Base-by-base conservation (phyloP, 192 early-diverging fungal species). In the Mortierella antarctica region DNA sequence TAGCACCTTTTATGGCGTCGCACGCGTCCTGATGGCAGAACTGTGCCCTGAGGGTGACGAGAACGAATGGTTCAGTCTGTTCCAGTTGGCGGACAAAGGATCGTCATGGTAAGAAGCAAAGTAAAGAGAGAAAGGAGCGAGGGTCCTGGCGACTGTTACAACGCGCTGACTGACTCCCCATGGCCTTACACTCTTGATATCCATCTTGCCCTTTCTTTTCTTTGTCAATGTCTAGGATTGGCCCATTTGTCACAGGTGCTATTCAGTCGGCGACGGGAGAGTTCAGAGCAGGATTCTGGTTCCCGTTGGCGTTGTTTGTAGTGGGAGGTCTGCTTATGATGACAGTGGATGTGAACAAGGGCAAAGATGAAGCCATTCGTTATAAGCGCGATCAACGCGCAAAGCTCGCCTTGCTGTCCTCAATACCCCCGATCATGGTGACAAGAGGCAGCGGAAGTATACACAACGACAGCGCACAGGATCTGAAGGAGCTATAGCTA, bases 191-290 rank as follows among this genome's bases (percentile, higher is more conserved):
- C 12, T 31, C 40, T 15, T 50, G 10, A 9, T 41, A 11, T 15
- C 13, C 58, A 13, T 41, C 18, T 58, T 45, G 9, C 59, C 20
- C 58, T 52, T 20, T 31, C 45, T 18, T 57, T 23, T 47, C 17
- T 23, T 57, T 39, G 4, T 49, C 4, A 51, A 21, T 45, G 14
- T 17, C 17, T 64, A 80, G 77, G 88, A 85, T 94, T 12, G 93
- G 93, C 1, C 92, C 93, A 8, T 84, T 94, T 55, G 83, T 93
- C 23, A 91, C 91, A n/a, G 92, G 84, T 14, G 87, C 85, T 21
- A 92, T 94, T 60, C 83, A 83, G 7, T 70, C 86, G 13, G 51
- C 63, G 17, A 85, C 86, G 2, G 87, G 86, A 41, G 83, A 83
- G 39, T 68, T 87, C 42, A 62, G 89, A 10, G 71, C 75, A 55